Base-by-base conservation (phyloP, 441 rosid genomes). In the Euphorbia schlechtendalii region DNA sequence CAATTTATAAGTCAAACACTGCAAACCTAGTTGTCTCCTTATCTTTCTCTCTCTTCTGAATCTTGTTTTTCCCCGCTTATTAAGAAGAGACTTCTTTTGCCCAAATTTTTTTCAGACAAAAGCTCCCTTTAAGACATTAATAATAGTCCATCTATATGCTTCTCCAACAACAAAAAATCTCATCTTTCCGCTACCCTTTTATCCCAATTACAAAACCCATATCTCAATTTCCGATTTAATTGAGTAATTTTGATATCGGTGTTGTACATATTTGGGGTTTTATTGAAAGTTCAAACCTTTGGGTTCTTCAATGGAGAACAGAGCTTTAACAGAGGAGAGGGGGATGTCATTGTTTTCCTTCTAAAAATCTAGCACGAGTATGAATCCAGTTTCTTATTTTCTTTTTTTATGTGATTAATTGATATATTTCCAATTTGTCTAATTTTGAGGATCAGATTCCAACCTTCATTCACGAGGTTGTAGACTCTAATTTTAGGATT, bases 391-490 rank as follows among this genome's bases (percentile, higher is more conserved):
- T n/a, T n/a, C n/a, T n/a, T n/a, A n/a, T n/a, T n/a, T n/a, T n/a
- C n/a, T n/a, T n/a, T n/a, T n/a, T n/a, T n/a, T n/a, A n/a, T n/a
- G n/a, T n/a, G n/a, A n/a, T n/a, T n/a, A n/a, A n/a, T n/a, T n/a
- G n/a, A n/a, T n/a, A n/a, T n/a, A n/a, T n/a, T n/a, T n/a, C n/a
- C n/a, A n/a, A n/a, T n/a, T n/a, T n/a, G n/a, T n/a, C n/a, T 56
- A 30, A 18, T 43, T 62, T 20, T 15, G 13, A 49, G 65, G 60
- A 46, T 14, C 55, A 69, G 78, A 79, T 77, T 67, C 80, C 75
- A 71, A 69, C 55, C 85, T 73, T 79, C 68, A 21, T 73, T 71
- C 76, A 70, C 65, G 73, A 80, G 77, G 20, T 63, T 67, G 64
- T 38, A 64, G 69, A 66, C 71, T 36, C 64, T 59, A 60, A 58